These are phyloP conservation scores for Rhododendron vialii DNA, from an alignment of 148 eudicot genomes.

Conservation along the genomic window DNA sequence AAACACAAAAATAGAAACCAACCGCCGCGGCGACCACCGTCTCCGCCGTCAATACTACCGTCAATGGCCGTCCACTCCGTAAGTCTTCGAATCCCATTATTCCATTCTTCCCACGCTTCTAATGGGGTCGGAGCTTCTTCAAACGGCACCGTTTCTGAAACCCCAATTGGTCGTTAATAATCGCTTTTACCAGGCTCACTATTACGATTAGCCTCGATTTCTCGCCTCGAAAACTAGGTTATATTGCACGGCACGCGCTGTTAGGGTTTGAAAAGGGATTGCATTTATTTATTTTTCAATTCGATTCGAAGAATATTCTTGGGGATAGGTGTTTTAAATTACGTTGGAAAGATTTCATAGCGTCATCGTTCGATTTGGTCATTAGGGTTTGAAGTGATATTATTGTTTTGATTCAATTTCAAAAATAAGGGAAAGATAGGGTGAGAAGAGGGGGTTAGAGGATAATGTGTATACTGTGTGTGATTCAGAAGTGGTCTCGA, in stretches of 20 bases:
- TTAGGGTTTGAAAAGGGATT: slow-evolving; percentile 32
- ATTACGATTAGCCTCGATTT: not conserved
- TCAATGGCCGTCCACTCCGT: slow-evolving; percentile 5
- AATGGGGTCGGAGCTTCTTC: not conserved
- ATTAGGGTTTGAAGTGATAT: slow-evolving; percentile 8
- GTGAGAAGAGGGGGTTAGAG: slow-evolving; percentile 33
- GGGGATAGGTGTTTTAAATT: slow-evolving; percentile 21
- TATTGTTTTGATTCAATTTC: slow-evolving; percentile 6
- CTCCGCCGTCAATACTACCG: not conserved
- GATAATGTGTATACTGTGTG: slow-evolving; percentile 99
- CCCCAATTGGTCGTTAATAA: not conserved
- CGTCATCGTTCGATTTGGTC: not conserved
- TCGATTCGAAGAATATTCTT: not conserved
- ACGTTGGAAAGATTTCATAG: not conserved
- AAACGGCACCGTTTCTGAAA: not conserved
- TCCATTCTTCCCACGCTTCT: not conserved
- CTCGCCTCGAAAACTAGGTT: slow-evolving; percentile 14
- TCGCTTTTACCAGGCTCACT: not conserved
- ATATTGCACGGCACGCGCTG: slow-evolving; percentile 8
- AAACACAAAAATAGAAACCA: not conserved
- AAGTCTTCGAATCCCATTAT: not conserved
- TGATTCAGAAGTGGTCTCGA: slow-evolving; percentile 98
- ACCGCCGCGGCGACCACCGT: not conserved
- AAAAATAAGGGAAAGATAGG: slow-evolving; percentile 26
- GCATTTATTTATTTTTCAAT: not conserved